Conservation (phyloP, 306 rosid species). For the Rosa rugosa region DNA sequence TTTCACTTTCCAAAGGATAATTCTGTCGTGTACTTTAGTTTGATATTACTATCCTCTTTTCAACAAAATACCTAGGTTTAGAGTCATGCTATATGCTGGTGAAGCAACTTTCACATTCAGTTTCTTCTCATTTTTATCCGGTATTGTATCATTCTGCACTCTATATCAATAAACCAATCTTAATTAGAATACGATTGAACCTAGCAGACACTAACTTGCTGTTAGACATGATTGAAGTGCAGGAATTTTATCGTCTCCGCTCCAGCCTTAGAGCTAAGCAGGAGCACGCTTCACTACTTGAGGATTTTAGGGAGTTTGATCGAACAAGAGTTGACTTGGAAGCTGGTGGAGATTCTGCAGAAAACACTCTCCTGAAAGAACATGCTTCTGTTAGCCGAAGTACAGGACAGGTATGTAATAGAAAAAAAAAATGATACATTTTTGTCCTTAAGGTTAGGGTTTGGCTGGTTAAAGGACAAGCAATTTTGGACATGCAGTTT, state of each 20-base stretch:
- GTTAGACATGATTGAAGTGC: slow-evolving; percentile 55
- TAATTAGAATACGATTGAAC: slow-evolving; percentile 14
- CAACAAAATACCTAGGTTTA: neutral
- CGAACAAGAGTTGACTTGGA: slow-evolving; percentile 88
- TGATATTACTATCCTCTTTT: neutral
- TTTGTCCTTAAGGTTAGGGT: neutral
- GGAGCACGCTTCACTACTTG: slow-evolving; percentile 94
- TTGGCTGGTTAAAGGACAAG: neutral
- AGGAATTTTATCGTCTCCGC: slow-evolving; percentile 97
- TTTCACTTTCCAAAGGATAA: neutral
- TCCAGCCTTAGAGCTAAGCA: slow-evolving; percentile 81
- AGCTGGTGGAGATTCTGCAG: slow-evolving; percentile 63
- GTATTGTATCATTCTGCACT: neutral
- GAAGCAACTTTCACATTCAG: neutral
- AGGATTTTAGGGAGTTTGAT: slow-evolving; percentile 96
- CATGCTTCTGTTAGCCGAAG: slow-evolving; percentile 76
- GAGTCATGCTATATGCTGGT: neutral
- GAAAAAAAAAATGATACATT: slow-evolving; percentile 1
- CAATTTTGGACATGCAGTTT: neutral
- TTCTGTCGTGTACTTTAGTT: neutral
- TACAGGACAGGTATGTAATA: slow-evolving; percentile 78
- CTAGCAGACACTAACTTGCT: slow-evolving; percentile 34
- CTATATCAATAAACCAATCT: neutral
- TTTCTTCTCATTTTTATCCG: neutral
- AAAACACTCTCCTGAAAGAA: slow-evolving; percentile 78